phyloP scores from a whole-genome alignment of 176 grass and related monocot genomes.

The Ensete glaucum region DNA sequence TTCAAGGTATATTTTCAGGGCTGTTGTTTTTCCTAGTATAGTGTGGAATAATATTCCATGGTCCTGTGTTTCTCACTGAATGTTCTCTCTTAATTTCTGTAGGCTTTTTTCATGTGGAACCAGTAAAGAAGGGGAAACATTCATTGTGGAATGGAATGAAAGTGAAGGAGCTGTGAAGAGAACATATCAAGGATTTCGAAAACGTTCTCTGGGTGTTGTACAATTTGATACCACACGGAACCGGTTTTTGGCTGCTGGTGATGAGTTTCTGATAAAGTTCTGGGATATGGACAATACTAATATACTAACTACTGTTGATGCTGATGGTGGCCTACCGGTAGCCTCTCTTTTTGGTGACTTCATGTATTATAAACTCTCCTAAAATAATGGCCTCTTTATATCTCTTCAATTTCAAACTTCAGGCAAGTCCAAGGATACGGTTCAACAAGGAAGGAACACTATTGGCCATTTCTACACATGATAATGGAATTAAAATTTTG shows the following conservation, averaged over 20 bases:
- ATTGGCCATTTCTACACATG: slow-evolving; percentile 79
- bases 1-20: slow-evolving; percentile 43
- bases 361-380: not conserved
- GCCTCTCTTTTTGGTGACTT: not conserved
- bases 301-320: slow-evolving; percentile 88
- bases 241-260: slow-evolving; percentile 86
- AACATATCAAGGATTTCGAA: slow-evolving; percentile 92
- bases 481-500: slow-evolving; percentile 94
- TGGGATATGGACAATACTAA: slow-evolving; percentile 97
- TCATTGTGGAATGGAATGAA: slow-evolving; percentile 98
- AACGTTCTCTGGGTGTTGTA: slow-evolving; percentile 82
- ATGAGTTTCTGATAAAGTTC: slow-evolving; percentile 93
- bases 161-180: slow-evolving; percentile 95
- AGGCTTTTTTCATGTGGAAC: slow-evolving; percentile 99
- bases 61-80: not conserved
- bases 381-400: not conserved
- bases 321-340: slow-evolving; percentile 83
- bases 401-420: slow-evolving; percentile 10
- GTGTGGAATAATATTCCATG: not conserved
- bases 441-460: slow-evolving; percentile 94
- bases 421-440: slow-evolving; percentile 84
- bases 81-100: not conserved
- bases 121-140: slow-evolving; percentile 98
- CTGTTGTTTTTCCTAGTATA: not conserved
- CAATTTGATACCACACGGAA: slow-evolving; percentile 96